These are phyloP conservation scores for Capillidium heterosporum DNA, from an alignment of 371 early-diverging fungal species.

Conservation along the genomic window DNA sequence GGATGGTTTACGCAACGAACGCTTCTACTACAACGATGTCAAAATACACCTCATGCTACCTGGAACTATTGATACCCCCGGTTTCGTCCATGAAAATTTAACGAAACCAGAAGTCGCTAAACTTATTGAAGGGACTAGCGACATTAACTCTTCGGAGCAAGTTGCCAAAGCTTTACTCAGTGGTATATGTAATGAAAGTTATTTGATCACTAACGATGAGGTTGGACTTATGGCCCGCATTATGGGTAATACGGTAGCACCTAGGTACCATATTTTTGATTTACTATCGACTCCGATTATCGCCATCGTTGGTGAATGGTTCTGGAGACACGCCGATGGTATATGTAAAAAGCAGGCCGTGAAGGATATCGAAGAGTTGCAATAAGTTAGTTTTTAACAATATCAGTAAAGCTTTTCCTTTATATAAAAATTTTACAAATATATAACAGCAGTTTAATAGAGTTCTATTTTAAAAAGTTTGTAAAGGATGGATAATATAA, in stretches of 20 bases:
- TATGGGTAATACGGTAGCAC: neutral
- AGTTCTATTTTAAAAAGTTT: too few relatives aligned
- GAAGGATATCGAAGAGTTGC: too few relatives aligned
- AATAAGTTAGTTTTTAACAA: too few relatives aligned
- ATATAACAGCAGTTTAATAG: too few relatives aligned
- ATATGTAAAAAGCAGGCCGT: too few relatives aligned
- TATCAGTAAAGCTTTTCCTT: too few relatives aligned
- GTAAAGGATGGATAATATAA: too few relatives aligned
- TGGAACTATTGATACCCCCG: neutral
- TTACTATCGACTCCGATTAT: too few relatives aligned
- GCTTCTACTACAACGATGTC: neutral
- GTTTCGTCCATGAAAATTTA: neutral
- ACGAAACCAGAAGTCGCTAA: slow-evolving; percentile 3
- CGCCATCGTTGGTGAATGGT: too few relatives aligned
- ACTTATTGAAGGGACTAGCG: slow-evolving; percentile 3
- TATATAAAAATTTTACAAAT: too few relatives aligned
- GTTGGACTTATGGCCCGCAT: slow-evolving; percentile 1
- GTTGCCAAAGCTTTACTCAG: neutral
- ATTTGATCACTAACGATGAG: neutral
- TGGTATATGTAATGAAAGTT: neutral
- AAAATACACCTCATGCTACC: neutral
- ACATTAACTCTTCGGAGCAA: neutral
- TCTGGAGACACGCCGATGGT: too few relatives aligned
- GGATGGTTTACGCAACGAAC: slow-evolving; percentile 1
- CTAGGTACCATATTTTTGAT: too few relatives aligned